Base-by-base conservation (phyloP, 192 early-diverging fungal genomes). In the Linnemannia schmuckeri region DNA sequence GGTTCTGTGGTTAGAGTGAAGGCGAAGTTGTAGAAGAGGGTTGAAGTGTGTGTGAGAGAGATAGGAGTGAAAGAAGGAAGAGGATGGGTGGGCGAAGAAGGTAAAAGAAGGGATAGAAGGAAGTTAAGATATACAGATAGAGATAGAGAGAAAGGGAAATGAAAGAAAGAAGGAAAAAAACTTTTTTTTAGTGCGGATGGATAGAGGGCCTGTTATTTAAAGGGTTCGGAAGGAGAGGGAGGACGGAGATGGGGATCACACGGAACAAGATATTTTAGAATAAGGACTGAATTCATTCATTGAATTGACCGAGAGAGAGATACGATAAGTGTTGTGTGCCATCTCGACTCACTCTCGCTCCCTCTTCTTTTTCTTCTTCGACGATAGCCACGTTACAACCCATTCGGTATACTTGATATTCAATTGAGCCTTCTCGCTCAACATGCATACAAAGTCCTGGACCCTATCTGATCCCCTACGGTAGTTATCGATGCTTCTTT, bases 401-500 rank as follows among this genome's bases (percentile, higher is more conserved):
- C 10, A 35, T 9, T 66, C 2, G 57, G 57, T 57, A 57, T 20
- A 13, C 42, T 12, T 10, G 9, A 12, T 30, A 66, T 33, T 61
- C 61, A 66, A 33, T 66, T 33, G 61, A 66, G 33, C 49, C 18
- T 52, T 52, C 15, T 12, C 15, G 17, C 47, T 20, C 47, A 49
- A 3, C 47, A 49, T 49, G 17, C 47, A 49, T 44, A 20, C 47
- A 49, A 37, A 37, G 37, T 37, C 1, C 37, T 37, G 37, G 18
- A 52, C 18, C 49, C 61, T 66, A 35, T 66, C 61, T 35, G 30
- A 35, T 66, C 61, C 61, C n/a, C 55, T 49, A 52, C 40, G 35
- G 35, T 75, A 30, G n/a, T n/a, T 61, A 15, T 75, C 74, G 44
- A 30, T 75, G 30, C 54, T 30, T 75, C 74, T 75, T n/a, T 75